Evolutionary conservation across 441 rosid genomes (phyloP).

Genomic region (Erysimum cheiri): DNA sequence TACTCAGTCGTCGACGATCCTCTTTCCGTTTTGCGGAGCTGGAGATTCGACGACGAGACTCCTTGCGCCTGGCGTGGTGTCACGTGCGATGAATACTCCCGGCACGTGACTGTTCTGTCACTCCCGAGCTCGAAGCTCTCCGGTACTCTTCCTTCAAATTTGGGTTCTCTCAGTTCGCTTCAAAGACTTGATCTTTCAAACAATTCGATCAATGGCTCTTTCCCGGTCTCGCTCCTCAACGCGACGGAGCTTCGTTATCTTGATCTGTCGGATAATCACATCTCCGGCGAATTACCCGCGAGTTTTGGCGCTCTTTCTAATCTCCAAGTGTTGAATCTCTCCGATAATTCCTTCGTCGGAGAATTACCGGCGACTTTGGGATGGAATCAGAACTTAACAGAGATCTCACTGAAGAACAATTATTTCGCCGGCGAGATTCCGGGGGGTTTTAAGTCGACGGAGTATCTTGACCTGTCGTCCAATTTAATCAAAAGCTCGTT

Average conservation of each 20-base stretch:
- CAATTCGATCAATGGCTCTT: conserved; percentile 76
- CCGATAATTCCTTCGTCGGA: conserved; percentile 78
- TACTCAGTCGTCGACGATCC: conserved; percentile 81
- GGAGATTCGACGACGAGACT: conserved; percentile 74
- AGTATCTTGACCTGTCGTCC: conserved; percentile 72
- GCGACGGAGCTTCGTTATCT: conserved; percentile 66
- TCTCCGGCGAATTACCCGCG: conserved; percentile 65
- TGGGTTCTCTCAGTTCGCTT: conserved; percentile 60
- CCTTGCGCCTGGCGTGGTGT: conserved; percentile 91
- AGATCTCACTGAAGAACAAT: conserved; percentile 62
- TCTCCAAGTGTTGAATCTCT: conserved; percentile 64
- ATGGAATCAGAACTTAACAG: conserved; percentile 51
- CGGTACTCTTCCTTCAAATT: conserved; percentile 73
- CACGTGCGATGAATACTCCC: conserved; percentile 44
- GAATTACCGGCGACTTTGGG: conserved; percentile 58
- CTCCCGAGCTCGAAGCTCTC: conserved; percentile 68
- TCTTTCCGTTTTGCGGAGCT: conserved; percentile 57
- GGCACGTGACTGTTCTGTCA: conserved; percentile 60
- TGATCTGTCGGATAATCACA: conserved; percentile 68
- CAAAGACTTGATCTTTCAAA: conserved; percentile 71
- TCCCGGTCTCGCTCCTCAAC: conserved; percentile 62
- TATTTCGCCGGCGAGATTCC: conserved; percentile 62
- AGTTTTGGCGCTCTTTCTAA: conserved; percentile 49
- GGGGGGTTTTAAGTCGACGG: conserved; percentile 52
- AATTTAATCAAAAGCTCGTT: conserved; percentile 74